phyloP scores from a whole-genome alignment of 2,329 filamentous ascomycete species.

The Clonostachys rosea region DNA sequence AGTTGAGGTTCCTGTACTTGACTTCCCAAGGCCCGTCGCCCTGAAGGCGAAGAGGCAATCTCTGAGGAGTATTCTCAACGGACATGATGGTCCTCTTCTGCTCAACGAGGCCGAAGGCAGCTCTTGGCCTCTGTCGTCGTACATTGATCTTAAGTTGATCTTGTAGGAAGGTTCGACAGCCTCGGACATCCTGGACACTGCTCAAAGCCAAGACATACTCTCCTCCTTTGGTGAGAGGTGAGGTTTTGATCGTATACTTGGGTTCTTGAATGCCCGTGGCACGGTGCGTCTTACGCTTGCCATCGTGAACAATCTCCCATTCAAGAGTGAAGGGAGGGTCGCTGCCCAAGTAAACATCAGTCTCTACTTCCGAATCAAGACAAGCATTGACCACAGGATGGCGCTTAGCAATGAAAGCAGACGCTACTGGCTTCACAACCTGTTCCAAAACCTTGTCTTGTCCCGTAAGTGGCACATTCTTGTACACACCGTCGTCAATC shows the following conservation, averaged over 20 bases:
- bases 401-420: conserved; percentile 62
- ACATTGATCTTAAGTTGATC: conserved; percentile 84
- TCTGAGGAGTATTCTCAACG: conserved; percentile 69
- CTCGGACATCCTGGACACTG: conserved; percentile 79
- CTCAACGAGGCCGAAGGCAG: conserved; percentile 79
- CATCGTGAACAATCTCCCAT: conserved; percentile 88
- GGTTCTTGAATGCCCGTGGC: conserved; percentile 58
- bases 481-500: conserved; percentile 81
- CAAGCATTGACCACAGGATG: conserved; percentile 62
- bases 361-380: conserved; percentile 73
- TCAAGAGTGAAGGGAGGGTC: conserved; percentile 86
- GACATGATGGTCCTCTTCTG: conserved; percentile 71
- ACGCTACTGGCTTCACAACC: conserved; percentile 88
- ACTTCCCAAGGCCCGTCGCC: conserved; percentile 84
- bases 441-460: conserved; percentile 69
- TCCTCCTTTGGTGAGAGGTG: conserved; percentile 71
- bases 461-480: conserved; percentile 55
- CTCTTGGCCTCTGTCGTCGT: conserved; percentile 81
- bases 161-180: conserved; percentile 81
- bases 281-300: conserved; percentile 70
- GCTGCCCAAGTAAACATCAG: conserved; percentile 72
- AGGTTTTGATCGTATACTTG: conserved; percentile 69
- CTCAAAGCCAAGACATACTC: conserved; percentile 86
- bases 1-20: conserved; percentile 65
- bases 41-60: conserved; percentile 77